Evolutionary conservation across 495 filamentous ascomycete species (phyloP).

Genomic region (Podospora didyma): DNA sequence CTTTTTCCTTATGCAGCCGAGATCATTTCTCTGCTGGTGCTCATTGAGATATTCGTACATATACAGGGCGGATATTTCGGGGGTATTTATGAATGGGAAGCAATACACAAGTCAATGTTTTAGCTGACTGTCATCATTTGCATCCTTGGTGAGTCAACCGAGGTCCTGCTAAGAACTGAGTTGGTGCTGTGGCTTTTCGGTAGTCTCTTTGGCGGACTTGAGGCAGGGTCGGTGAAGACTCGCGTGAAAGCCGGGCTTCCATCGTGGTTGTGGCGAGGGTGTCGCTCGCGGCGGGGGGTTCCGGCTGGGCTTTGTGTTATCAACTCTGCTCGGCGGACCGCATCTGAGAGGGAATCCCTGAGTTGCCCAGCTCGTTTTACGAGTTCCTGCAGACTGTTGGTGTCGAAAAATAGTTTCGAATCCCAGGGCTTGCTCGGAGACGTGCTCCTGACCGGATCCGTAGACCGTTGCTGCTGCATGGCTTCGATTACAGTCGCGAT

Average conservation of each 20-base stretch:
- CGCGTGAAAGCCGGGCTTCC: constrained; percentile 59
- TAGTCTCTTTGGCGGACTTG: constrained; percentile 41
- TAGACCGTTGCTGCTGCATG: constrained; percentile 61
- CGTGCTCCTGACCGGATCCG: constrained; percentile 40
- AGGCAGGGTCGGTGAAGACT: constrained; percentile 55
- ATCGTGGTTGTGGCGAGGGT: constrained; percentile 34
- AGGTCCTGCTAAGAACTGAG: constrained; percentile 43
- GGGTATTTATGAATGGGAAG: not conserved
- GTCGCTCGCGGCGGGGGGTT: constrained; percentile 41
- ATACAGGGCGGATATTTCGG: constrained; percentile 17
- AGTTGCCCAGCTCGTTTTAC: constrained; percentile 79
- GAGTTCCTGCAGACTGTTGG: constrained; percentile 79
- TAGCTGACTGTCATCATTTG: constrained; percentile 67
- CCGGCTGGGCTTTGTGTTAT: constrained; percentile 57
- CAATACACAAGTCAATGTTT: not conserved
- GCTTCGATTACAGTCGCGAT: constrained; percentile 70
- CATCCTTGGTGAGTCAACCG: constrained; percentile 53
- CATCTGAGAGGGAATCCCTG: constrained; percentile 66
- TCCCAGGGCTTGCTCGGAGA: constrained; percentile 40
- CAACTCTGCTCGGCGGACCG: constrained; percentile 75
- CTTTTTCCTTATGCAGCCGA: constrained; percentile 2
- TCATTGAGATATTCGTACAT: constrained; percentile 17
- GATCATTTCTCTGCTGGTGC: not conserved
- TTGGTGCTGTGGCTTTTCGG: constrained; percentile 49
- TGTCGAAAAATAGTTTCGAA: constrained; percentile 88